phyloP scores from a whole-genome alignment of 1,284 basidiomycete genomes.

The Malassezia nana region DNA sequence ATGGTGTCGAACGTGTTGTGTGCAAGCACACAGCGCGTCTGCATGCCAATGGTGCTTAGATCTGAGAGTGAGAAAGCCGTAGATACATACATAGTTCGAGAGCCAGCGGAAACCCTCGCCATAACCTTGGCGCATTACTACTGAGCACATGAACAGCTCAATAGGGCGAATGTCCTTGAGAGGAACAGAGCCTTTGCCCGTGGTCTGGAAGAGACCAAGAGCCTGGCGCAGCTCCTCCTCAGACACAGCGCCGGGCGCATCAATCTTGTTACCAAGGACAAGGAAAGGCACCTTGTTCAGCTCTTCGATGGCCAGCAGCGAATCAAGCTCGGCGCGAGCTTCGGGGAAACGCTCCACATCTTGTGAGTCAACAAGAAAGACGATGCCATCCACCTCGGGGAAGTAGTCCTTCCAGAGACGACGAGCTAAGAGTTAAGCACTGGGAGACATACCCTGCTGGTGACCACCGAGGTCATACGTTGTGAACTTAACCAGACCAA shows the following conservation, averaged over 20 bases:
- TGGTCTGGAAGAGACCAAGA: conserved; percentile 93
- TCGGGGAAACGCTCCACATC: conserved; percentile 93
- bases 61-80: neutral
- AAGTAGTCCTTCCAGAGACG: conserved; percentile 99
- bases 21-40: neutral
- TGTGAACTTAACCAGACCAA: conserved; percentile 97
- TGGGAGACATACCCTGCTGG: conserved; percentile 67
- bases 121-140: conserved; percentile 96
- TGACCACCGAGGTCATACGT: conserved; percentile 98
- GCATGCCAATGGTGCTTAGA: neutral
- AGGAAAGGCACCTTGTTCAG: conserved; percentile 88
- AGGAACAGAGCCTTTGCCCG: conserved; percentile 98
- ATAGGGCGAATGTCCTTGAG: conserved; percentile 94
- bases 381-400: conserved; percentile 97
- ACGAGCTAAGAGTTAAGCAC: conserved; percentile 57
- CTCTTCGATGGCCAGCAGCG: conserved; percentile 76
- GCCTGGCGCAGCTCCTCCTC: conserved; percentile 95
- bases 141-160: conserved; percentile 99
- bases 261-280: conserved; percentile 98
- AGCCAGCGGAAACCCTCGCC: conserved; percentile 99
- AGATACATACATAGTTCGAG: conserved; percentile 73
- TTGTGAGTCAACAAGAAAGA: conserved; percentile 94
- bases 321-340: conserved; percentile 92
- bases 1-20: neutral
- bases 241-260: conserved; percentile 89